phyloP scores from a whole-genome alignment of 1,139 yeast species.

The Yamadazyma songkhlaensis region DNA sequence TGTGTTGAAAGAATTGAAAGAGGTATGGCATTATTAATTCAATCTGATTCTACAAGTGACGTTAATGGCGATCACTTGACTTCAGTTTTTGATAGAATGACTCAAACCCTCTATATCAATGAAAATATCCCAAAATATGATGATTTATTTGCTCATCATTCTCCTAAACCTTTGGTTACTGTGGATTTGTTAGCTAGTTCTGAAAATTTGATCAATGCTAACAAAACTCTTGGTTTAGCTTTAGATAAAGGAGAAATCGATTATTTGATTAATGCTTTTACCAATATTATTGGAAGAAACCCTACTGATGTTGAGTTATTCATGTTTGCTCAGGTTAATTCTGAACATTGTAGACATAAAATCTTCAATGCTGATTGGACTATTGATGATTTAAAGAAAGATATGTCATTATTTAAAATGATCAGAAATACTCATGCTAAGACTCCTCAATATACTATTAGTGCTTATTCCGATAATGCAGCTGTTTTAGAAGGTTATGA shows the following conservation, averaged over 20 bases:
- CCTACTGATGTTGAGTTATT: constrained; percentile 98
- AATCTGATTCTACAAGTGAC: constrained; percentile 18
- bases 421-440: constrained; percentile 88
- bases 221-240: constrained; percentile 85
- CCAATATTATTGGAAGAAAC: constrained; percentile 70
- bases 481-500: constrained; percentile 91
- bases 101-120: constrained; percentile 63
- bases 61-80: constrained; percentile 47
- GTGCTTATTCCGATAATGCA: constrained; percentile 97
- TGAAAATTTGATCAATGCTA: constrained; percentile 69
- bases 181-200: constrained; percentile 63
- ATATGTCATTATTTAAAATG: constrained; percentile 84
- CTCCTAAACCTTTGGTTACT: constrained; percentile 81
- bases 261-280: constrained; percentile 79
- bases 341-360: constrained; percentile 99
- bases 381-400: constrained; percentile 77
- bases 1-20: constrained; percentile 84
- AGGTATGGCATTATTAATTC: constrained; percentile 73
- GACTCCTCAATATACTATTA: constrained; percentile 78
- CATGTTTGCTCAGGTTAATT: constrained; percentile 99
- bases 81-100: constrained; percentile 91
- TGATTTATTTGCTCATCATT: constrained; percentile 73
- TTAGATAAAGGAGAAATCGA: constrained; percentile 90
- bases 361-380: constrained; percentile 99
- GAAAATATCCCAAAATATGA: constrained; percentile 56